These are phyloP conservation scores for Cucurbita ficifolia DNA, from an alignment of 306 rosid species.

Conservation along the genomic window DNA sequence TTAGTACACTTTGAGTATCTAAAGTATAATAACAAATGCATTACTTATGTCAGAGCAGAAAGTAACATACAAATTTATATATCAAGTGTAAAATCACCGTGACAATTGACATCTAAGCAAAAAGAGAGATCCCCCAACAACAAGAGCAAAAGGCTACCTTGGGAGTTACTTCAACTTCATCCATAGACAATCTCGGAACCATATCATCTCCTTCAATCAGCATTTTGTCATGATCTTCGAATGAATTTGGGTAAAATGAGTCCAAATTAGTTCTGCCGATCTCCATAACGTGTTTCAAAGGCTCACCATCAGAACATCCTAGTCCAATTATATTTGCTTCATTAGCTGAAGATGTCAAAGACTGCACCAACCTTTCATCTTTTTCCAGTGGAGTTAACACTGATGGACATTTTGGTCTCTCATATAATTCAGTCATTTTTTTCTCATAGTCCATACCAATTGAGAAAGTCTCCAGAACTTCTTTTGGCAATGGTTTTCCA, in stretches of 20 bases:
- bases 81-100: background rate
- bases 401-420: slow-evolving; percentile 24
- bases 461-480: slow-evolving; percentile 46
- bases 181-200: slow-evolving; percentile 20
- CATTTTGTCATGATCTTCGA: slow-evolving; percentile 18
- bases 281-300: slow-evolving; percentile 28
- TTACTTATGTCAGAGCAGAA: background rate
- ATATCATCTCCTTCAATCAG: slow-evolving; percentile 17
- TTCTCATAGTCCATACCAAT: slow-evolving; percentile 37
- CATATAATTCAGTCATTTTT: slow-evolving; percentile 29
- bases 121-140: background rate
- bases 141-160: slow-evolving; percentile 1
- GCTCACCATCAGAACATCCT: slow-evolving; percentile 9
- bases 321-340: slow-evolving; percentile 15
- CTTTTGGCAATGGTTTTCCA: slow-evolving; percentile 57
- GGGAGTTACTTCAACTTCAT: slow-evolving; percentile 30
- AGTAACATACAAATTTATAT: background rate
- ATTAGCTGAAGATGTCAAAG: slow-evolving; percentile 10
- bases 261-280: slow-evolving; percentile 33
- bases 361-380: slow-evolving; percentile 24
- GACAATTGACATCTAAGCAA: background rate
- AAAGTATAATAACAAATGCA: too few relatives aligned
- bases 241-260: slow-evolving; percentile 28
- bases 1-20: too few relatives aligned
- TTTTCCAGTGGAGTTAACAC: slow-evolving; percentile 23